Evolutionary conservation across 139 green algal genomes (phyloP), one percentile per base, ranked within the genome.

Genomic region (Pycnococcus provasolii): DNA sequence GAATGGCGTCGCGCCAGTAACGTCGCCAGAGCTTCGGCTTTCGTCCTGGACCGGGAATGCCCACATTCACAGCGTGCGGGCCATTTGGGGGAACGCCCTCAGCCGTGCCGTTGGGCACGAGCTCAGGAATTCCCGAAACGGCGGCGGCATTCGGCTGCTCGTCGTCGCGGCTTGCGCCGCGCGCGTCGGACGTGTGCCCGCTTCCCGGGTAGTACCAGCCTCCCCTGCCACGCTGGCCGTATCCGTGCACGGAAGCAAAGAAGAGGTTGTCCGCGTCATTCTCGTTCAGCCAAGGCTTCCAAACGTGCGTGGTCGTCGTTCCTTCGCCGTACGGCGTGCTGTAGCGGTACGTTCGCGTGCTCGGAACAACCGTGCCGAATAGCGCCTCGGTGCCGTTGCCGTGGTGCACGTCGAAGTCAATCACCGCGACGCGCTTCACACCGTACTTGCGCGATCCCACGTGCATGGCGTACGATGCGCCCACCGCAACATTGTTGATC

Each of bases 381-480:
- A 76, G 84, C 52, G 71, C 81, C 73, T 86, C 77, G 3, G 90
- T 96, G 65, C 90, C 90, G 78, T 96, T 96, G 71, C 89, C 89
- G 77, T 94, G 87, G 76, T 95, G 89, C 26, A 94, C 88, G 71
- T 95, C 90, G 81, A 95, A 96, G 71, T 96, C 90, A 42, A 75
- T 50, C 4, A 76, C 45, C 4, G 58, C 63, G 39, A 71, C 55
- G 11, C 46, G 40, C 2, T 40, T 15, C 55, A 47, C 50, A 80
- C 75, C 84, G 73, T 63, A 59, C 39, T 86, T 66, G 1, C 86
- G 70, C 76, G 95, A 78, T 26, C 26, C 26, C 11, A 88, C 77
- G 58, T 77, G 82, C 73, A 92, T 76, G 4, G 90, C 90, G 74
- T 96, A 96, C 1, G 87, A 84, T 6, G 88, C 90, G 11, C 74